These are phyloP conservation scores for Yamadazyma olivae DNA, from an alignment of 805 yeast genomes.

Conservation along the genomic window DNA sequence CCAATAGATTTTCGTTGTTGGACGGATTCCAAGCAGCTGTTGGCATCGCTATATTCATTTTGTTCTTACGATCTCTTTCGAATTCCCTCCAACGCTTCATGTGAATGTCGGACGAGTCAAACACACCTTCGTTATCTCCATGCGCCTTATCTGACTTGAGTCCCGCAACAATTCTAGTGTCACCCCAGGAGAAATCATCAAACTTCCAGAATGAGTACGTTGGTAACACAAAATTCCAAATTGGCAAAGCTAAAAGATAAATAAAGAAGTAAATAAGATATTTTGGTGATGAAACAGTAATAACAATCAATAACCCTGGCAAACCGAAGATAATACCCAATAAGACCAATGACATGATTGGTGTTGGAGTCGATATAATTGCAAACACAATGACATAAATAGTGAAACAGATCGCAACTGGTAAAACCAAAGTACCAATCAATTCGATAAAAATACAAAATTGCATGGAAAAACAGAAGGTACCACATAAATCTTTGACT, in stretches of 20 bases:
- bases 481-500: conserved; percentile 87
- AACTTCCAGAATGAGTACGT: conserved; percentile 89
- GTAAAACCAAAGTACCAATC: conserved; percentile 83
- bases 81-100: conserved; percentile 96
- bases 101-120: conserved; percentile 84
- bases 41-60: conserved; percentile 25
- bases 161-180: conserved; percentile 76
- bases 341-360: conserved; percentile 69
- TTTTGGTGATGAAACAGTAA: conserved; percentile 72
- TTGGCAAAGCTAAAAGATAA: conserved; percentile 79
- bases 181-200: conserved; percentile 97
- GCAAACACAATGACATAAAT: conserved; percentile 73
- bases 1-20: conserved; percentile 21
- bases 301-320: conserved; percentile 77
- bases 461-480: conserved; percentile 94
- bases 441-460: conserved; percentile 82
- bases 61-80: conserved; percentile 62
- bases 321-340: conserved; percentile 79
- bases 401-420: conserved; percentile 83
- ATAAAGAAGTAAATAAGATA: conserved; percentile 78
- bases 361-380: conserved; percentile 70
- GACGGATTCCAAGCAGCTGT: conserved; percentile 47
- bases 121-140: conserved; percentile 71
- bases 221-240: conserved; percentile 91
- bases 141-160: conserved; percentile 56